Conservation (phyloP, 441 rosid genomes). For the Pelargonium cotyledonis region DNA sequence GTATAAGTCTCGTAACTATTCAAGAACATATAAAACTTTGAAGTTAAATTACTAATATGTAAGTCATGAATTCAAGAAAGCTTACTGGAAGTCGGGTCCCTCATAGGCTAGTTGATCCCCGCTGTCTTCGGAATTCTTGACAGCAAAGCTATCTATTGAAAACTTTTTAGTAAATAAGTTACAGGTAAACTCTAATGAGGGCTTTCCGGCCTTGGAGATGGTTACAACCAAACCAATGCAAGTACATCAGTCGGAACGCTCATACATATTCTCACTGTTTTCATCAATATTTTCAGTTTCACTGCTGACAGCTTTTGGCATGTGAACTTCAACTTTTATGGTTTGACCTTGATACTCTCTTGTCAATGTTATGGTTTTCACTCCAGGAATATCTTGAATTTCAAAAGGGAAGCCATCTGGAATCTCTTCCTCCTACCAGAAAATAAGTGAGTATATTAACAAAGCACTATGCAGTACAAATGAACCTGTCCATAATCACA, state of each 20-base stretch:
- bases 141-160: conserved; percentile 49
- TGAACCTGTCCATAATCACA: background rate
- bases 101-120: conserved; percentile 57
- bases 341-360: conserved; percentile 65
- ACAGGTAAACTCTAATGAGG: conserved; percentile 52
- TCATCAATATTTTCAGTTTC: background rate
- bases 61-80: background rate
- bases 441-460: background rate
- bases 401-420: conserved; percentile 67
- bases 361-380: conserved; percentile 41
- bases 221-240: conserved; percentile 62
- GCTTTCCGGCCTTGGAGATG: conserved; percentile 53
- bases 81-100: conserved; percentile 89
- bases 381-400: conserved; percentile 63
- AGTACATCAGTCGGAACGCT: no score
- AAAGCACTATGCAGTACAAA: background rate
- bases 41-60: background rate
- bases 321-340: conserved; percentile 64
- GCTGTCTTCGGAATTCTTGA: conserved; percentile 23
- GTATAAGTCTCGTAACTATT: no score
- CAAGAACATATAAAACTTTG: no score
- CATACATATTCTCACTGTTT: no score
- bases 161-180: conserved; percentile 66
- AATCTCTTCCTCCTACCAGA: conserved; percentile 45
- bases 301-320: conserved; percentile 30